Evolutionary conservation across 108 stramenopile species (phyloP).

Genomic region (Skeletonema marinoi): DNA sequence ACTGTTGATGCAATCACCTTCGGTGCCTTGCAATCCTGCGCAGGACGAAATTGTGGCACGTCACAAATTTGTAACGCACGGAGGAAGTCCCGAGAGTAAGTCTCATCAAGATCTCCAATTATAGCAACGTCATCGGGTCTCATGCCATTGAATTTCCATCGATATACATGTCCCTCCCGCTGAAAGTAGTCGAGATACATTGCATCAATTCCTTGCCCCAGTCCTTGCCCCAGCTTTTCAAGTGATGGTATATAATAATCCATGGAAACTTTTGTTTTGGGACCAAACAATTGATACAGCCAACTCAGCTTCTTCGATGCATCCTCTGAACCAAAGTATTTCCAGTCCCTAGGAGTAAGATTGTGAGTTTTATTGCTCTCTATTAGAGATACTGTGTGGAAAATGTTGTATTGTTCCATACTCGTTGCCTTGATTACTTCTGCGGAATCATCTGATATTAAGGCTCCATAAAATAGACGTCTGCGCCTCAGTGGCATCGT

Average conservation of each 20-base stretch:
- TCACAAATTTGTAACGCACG: conserved; percentile 59
- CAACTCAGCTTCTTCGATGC: conserved; percentile 11
- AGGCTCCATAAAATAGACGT: conserved; percentile 45
- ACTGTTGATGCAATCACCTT: conserved; percentile 38
- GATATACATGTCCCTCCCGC: conserved; percentile 44
- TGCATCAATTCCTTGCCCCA: conserved; percentile 5
- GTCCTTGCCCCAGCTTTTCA: neutral
- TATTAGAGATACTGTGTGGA: conserved; percentile 51
- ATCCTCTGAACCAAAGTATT: conserved; percentile 20
- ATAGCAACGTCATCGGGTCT: conserved; percentile 52
- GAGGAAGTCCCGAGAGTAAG: conserved; percentile 60
- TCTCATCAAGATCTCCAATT: conserved; percentile 61
- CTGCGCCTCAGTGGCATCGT: conserved; percentile 6
- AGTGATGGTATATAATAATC: conserved; percentile 29
- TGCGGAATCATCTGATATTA: conserved; percentile 56
- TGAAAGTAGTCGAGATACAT: conserved; percentile 39
- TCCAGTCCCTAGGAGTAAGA: conserved; percentile 15
- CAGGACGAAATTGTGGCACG: conserved; percentile 39
- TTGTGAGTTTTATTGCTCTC: conserved; percentile 63
- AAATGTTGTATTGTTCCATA: conserved; percentile 56
- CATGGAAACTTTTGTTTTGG: conserved; percentile 35
- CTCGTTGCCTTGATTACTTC: conserved; percentile 39
- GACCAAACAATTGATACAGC: conserved; percentile 38
- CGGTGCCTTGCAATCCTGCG: conserved; percentile 15
- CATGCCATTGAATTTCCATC: conserved; percentile 69